Percentiles rank a stretch among this genome's conserved stretches.
Conservation (phyloP, 192 early-diverging fungal species). For the Neocallimastix lanati region DNA sequence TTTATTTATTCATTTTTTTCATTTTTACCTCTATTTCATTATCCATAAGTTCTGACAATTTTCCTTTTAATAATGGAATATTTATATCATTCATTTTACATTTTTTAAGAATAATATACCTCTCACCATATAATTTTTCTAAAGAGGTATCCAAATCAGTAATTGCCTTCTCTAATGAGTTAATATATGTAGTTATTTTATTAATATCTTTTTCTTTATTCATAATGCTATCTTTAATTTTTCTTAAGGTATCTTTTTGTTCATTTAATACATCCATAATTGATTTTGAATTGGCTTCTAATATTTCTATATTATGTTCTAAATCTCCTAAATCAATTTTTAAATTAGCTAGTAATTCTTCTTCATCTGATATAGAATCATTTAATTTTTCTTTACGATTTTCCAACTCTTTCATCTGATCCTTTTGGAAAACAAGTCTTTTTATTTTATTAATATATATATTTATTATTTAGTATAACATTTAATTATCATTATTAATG, state of each 20-base stretch:
- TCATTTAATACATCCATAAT: not conserved
- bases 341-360: not conserved
- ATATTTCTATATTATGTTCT: not conserved
- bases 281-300: not conserved
- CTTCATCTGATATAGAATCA: not conserved
- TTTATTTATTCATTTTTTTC: too few relatives aligned
- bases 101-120: slow-evolving; percentile 55
- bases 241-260: not conserved
- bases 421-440: not conserved
- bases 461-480: too few relatives aligned
- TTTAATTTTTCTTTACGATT: not conserved
- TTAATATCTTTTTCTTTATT: not conserved
- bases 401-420: not conserved
- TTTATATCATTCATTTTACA: slow-evolving; percentile 91
- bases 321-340: not conserved
- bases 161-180: not conserved
- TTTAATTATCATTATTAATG: too few relatives aligned
- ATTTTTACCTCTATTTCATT: slow-evolving; percentile 34
- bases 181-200: not conserved
- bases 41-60: slow-evolving; percentile 55
- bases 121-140: slow-evolving; percentile 60
- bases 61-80: slow-evolving; percentile 56
- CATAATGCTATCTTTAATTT: not conserved
- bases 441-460: not conserved
- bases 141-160: slow-evolving; percentile 34